Conservation (phyloP, 345 rosid genomes). For the Lepidium aucheri region DNA sequence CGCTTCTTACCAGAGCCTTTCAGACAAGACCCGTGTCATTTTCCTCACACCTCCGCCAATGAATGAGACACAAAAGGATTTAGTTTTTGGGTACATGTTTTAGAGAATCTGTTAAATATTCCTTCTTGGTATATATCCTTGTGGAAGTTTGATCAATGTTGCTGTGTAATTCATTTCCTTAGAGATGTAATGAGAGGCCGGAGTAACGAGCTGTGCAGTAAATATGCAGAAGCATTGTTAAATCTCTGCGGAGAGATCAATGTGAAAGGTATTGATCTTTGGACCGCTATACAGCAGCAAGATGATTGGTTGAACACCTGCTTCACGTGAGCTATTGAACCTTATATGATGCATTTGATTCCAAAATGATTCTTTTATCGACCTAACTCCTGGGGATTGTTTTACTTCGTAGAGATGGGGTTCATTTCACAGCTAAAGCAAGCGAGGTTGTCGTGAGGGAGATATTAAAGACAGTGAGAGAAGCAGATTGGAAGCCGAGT, state of each 20-base stretch:
- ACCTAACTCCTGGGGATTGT: background rate
- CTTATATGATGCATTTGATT: background rate
- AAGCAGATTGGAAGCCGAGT: constrained; percentile 72
- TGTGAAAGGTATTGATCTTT: constrained; percentile 56
- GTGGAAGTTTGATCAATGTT: background rate
- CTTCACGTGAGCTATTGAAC: constrained; percentile 54
- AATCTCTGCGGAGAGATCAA: constrained; percentile 57
- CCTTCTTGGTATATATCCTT: background rate
- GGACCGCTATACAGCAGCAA: constrained; percentile 51
- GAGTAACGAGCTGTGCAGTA: constrained; percentile 50
- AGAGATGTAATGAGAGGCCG: constrained; percentile 31
- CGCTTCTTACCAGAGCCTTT: constrained; percentile 53
- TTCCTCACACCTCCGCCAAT: constrained; percentile 70
- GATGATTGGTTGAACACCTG: constrained; percentile 57
- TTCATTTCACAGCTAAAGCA: constrained; percentile 58
- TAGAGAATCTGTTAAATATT: background rate
- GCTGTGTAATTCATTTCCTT: background rate
- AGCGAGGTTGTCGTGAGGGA: constrained; percentile 57
- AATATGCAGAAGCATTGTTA: constrained; percentile 65
- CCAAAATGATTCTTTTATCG: background rate
- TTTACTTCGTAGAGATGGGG: constrained; percentile 49
- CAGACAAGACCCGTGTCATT: constrained; percentile 54
- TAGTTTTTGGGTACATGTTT: constrained; percentile 22
- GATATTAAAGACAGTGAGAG: constrained; percentile 45
- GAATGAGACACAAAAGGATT: constrained; percentile 41